Evolutionary conservation across 345 rosid genomes (phyloP), one percentile per base, ranked within the genome.

Genomic region (Salix udensis): DNA sequence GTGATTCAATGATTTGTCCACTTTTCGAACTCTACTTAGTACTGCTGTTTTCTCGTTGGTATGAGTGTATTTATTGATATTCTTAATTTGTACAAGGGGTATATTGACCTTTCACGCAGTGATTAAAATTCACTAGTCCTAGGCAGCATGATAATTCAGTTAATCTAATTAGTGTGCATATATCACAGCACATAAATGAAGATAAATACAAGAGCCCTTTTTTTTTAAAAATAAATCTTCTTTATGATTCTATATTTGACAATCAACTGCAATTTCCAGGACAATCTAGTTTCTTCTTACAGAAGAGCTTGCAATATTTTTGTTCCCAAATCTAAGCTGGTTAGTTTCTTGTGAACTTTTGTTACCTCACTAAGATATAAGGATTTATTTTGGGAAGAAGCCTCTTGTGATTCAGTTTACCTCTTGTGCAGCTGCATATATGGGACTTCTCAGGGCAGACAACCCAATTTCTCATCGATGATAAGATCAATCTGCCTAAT

Each of bases 371-470:
- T 37, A 69, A 62, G 44, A 68, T 1, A 28, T 6, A 42, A 10
- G 23, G 34, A 34, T 4, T 26, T 18, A 23, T 5, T 31, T 77
- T 6, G 31, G 23, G 23, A 19, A 67, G 21, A 37, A 48, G 76
- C 52, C 31, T 77, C 64, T 68, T 37, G 18, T 73, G 55, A 23
- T 65, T 64, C 37, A 50, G 68, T 68, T 70, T 24, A 83, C 68
- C 67, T 82, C 23, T 75, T 82, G 65, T 76, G 68, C 91, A 96
- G 98, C 31, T 91, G 76, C 93, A 88, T 53, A 96, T 96, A 37
- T 92, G 99, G 97, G 99, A 96, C 80, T 90, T 90, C 83, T 96
- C 94, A 62, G 92, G 97, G 70, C 96, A 88, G 83, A 91, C 92
- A 73, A 80, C 87, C 65, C 83, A 88, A 71, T 84, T 80, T 85